Evolutionary conservation across 2,329 filamentous ascomycete genomes (phyloP).

Genomic region (Chrysosporium keratinophilum): DNA sequence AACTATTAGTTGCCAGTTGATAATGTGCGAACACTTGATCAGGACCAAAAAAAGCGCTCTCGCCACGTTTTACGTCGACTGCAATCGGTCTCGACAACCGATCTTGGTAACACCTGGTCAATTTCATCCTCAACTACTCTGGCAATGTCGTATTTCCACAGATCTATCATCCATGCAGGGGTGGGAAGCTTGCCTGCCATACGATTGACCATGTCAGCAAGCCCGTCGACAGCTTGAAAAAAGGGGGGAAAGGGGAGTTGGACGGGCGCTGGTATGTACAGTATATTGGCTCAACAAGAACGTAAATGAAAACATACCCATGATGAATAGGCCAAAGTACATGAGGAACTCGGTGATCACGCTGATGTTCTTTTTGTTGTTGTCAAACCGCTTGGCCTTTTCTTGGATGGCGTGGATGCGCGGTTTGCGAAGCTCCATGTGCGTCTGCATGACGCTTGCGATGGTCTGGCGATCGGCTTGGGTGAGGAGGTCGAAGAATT

Average conservation of each 20-base stretch:
- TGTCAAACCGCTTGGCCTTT: slow-evolving; percentile 26
- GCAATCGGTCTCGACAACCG: no score
- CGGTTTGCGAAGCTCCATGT: slow-evolving; percentile 28
- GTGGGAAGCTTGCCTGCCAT: slow-evolving; percentile 13
- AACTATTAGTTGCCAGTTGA: no score
- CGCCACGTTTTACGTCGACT: no score
- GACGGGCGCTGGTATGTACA: no score
- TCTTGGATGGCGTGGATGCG: slow-evolving; percentile 28
- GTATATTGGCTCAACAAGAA: neutral
- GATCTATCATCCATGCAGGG: slow-evolving; percentile 13
- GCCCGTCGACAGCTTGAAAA: no score
- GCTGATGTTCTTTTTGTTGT: slow-evolving; percentile 28
- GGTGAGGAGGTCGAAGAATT: neutral
- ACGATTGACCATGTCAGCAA: no score
- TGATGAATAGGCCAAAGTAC: slow-evolving; percentile 31
- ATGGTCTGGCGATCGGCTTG: slow-evolving; percentile 19
- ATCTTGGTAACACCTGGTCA: neutral
- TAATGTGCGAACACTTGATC: no score
- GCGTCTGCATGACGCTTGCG: slow-evolving; percentile 24
- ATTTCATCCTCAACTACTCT: slow-evolving; percentile 14
- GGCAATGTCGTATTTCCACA: slow-evolving; percentile 15
- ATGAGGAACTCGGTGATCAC: slow-evolving; percentile 30
- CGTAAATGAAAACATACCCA: slow-evolving; percentile 19
- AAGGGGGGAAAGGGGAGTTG: no score
- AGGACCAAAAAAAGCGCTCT: no score